Evolutionary conservation across 139 green algal genomes (phyloP), one percentile per base, ranked within the genome.

Genomic region (Chlamydomonas incerta): DNA sequence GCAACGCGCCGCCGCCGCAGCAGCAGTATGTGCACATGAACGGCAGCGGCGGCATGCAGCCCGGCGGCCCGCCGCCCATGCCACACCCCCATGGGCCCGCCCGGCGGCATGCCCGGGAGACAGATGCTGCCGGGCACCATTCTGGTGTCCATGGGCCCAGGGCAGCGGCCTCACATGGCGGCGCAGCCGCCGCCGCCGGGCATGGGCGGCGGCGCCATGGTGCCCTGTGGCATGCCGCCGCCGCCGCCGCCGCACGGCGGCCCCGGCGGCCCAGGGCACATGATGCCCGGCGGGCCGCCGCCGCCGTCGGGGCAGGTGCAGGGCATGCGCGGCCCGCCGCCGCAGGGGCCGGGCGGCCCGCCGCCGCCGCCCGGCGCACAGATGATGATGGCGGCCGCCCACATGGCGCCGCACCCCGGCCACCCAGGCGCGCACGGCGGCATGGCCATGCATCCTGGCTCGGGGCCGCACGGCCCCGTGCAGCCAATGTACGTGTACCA

Each of bases 11-110:
- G 34, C 76, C 28, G 62, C 37, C 37, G 41, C 63, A 63, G 21
- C 66, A 65, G 21, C 66, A 66, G 23, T 85, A 46, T 66, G 35
- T 75, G 31, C 79, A 75, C 79, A 31, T 75, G 3, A 85, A 85
- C n/a, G n/a, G n/a, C n/a, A n/a, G n/a, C 33, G 79, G 79, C 4
- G 65, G 21, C 47, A 86, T 86, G n/a, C n/a, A n/a, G 41, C 80
- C 66, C 13, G 58, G 50, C 1, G 75, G 75, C 75, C 21, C 71
- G 28, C 57, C 71, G 35, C 34, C 63, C 17, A 35, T 82, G 21
- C 74, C 74, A 3, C 74, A 82, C 60, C 74, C n/a, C 74, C 13
- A 58, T 34, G 21, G 74, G 33, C 8, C 34, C 62, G 41, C 41
- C 41, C 41, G 41, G 41, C 41, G 41, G 41, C 41, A 50, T 50